Evolutionary conservation across 2,329 filamentous ascomycete genomes (phyloP), one percentile per base, ranked within the genome.

Genomic region (Aspergillus persii): DNA sequence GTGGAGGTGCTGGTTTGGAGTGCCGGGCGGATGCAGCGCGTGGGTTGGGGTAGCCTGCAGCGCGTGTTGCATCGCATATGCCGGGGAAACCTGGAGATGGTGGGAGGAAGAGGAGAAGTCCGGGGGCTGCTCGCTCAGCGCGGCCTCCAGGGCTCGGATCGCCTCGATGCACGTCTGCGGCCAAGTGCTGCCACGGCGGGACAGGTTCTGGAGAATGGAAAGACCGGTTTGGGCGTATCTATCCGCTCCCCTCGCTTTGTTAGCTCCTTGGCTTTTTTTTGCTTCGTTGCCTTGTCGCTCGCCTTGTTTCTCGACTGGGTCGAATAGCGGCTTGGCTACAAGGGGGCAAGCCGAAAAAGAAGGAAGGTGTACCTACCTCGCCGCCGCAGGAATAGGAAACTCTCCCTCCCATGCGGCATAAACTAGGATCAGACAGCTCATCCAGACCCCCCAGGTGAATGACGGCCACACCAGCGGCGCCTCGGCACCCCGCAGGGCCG

Each of bases 401-500:
- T 82, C 75, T 0, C 74, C 73, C 60, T 80, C 79, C 61, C 79
- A 79, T 0, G 79, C 80, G 3, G 81, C 82, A 54, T 82, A 81
- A 3, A 82, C 77, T 3, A 84, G 65, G 23, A 84, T 78, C 44
- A 84, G 80, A 1, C 79, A 79, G 58, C 80, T 82, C 63, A 83
- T 83, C 81, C 81, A 84, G 0, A 81, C 73, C 1, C 77, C 78
- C 81, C 81, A 83, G 0, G 81, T 83, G 44, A 81, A 81, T 0
- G 80, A 81, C 2, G 81, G 81, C 80, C 81, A 83, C 0, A 81
- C 67, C 27, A 84, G 67, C 0, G 79, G 76, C 6, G 57, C 36
- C 18, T 27, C 49, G 8, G 3, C 29, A 44, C 18, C 36, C 61
- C 60, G 77, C 30, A 81, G 66, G 0, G 74, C 73, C 4, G 74